These are phyloP conservation scores for Ogataea haglerorum DNA, from an alignment of 805 yeast species.

Conservation along the genomic window DNA sequence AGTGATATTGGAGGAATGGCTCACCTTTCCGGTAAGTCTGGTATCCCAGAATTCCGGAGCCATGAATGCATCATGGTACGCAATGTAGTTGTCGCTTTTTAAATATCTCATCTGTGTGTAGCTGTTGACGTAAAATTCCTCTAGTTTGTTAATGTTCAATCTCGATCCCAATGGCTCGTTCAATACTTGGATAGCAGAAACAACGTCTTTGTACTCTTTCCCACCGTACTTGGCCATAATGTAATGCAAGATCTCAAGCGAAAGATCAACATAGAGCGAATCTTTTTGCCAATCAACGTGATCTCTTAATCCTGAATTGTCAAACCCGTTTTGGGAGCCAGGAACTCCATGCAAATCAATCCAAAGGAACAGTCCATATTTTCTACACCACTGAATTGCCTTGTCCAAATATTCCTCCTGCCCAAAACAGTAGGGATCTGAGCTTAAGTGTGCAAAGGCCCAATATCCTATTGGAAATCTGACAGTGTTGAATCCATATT, in stretches of 20 bases:
- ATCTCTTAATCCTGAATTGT: slow-evolving; percentile 69
- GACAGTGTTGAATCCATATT: slow-evolving; percentile 62
- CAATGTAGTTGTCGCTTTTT: slow-evolving; percentile 41
- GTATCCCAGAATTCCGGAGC: slow-evolving; percentile 53
- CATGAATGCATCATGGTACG: slow-evolving; percentile 67
- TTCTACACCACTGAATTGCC: slow-evolving; percentile 66
- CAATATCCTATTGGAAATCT: slow-evolving; percentile 79
- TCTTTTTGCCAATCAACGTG: slow-evolving; percentile 39
- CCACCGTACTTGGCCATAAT: slow-evolving; percentile 54
- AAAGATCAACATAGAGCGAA: slow-evolving; percentile 42
- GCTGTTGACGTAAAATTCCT: slow-evolving; percentile 39
- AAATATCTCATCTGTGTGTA: slow-evolving; percentile 41
- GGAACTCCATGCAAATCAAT: slow-evolving; percentile 80
- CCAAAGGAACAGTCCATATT: slow-evolving; percentile 61
- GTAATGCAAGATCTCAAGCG: slow-evolving; percentile 46
- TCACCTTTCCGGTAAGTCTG: slow-evolving; percentile 30
- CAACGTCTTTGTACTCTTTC: slow-evolving; percentile 46
- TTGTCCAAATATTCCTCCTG: slow-evolving; percentile 61
- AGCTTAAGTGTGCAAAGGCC: slow-evolving; percentile 54
- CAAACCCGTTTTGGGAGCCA: slow-evolving; percentile 85
- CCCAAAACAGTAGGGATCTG: slow-evolving; percentile 65
- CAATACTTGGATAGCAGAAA: slow-evolving; percentile 65
- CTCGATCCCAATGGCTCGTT: slow-evolving; percentile 68
- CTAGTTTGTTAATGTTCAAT: slow-evolving; percentile 42
- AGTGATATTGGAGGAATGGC: slow-evolving; percentile 9